Base-by-base conservation (phyloP, 306 rosid species). In the Lathyrus oleraceus region DNA sequence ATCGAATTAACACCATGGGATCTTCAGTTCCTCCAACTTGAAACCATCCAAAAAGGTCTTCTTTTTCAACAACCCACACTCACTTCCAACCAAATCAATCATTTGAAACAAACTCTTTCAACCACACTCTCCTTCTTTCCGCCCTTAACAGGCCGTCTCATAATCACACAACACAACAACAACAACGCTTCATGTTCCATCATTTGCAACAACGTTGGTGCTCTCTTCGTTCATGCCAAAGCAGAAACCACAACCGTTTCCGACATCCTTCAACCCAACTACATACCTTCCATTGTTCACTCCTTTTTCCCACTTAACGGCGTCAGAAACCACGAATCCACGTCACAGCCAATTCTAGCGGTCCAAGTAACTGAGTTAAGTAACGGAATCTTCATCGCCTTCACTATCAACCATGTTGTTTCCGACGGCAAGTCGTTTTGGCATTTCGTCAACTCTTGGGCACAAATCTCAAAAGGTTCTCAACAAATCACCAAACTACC, bases 1-100 rank as follows among this genome's bases (percentile, higher is more conserved):
- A 63, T 82, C 32, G 61, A 75, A 25, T 42, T 82, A 70, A 78
- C 76, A 13, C 74, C 84, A 12, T 85, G 84, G 82, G 90, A 85
- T 52, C 85, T 86, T 8, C 62, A 3, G 5, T 32, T 69, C 3
- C 74, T 85, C 15, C 32, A 25, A 0, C 0, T 78, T 5, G 63
- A 30, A 16, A 8, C 45, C 73, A 70, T 77, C 38, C 87, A 83
- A 47, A 77, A 80, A 47, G 86, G 89, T 0, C 71, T 85, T 56
- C 76, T 78, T 45, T 80, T 78, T 5, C 68, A 56, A 23, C 63
- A 49, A 23, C 5, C 80, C 82, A 61, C 5, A 10, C 67, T 35
- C 39, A 1, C 39, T 7, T 35, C 62, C 0, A 27, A 16, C 38
- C 73, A 67, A 19, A 78, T 78, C 44, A 43, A 78, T 0, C 74